Evolutionary conservation across 2,329 filamentous ascomycete species (phyloP).

Genomic region (Metarhizium sp.): DNA sequence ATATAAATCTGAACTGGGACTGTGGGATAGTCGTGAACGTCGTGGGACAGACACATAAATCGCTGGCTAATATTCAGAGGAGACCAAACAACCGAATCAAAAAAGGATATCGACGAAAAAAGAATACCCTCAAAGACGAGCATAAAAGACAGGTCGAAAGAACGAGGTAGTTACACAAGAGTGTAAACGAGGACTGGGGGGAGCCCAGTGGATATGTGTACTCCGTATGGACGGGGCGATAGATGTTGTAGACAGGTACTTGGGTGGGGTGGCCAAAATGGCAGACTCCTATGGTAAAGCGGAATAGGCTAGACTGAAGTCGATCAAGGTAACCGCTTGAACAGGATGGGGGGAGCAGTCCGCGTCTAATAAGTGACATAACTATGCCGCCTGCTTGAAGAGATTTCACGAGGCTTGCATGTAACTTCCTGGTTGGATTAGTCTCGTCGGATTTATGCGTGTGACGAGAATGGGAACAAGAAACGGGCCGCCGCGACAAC

Average conservation of each 20-base stretch:
- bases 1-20: background rate
- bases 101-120: background rate
- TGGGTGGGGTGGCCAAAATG: background rate
- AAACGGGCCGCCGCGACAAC: background rate
- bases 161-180: background rate
- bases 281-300: background rate
- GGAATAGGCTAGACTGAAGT: constrained; percentile 1
- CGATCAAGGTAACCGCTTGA: background rate
- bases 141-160: background rate
- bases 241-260: background rate
- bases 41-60: background rate
- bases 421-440: background rate
- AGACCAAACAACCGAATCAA: background rate
- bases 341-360: constrained; percentile 1
- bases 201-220: background rate
- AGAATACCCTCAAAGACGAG: background rate
- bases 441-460: background rate
- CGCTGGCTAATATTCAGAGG: background rate
- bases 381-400: constrained; percentile 3
- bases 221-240: background rate
- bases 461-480: constrained; percentile 1
- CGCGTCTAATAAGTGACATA: constrained; percentile 9
- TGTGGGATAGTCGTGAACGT: background rate
- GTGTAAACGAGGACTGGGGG: background rate
- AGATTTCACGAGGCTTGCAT: constrained; percentile 3